Conservation (phyloP, 768 basidiomycete genomes). For the Coprinopsis cinerea region DNA sequence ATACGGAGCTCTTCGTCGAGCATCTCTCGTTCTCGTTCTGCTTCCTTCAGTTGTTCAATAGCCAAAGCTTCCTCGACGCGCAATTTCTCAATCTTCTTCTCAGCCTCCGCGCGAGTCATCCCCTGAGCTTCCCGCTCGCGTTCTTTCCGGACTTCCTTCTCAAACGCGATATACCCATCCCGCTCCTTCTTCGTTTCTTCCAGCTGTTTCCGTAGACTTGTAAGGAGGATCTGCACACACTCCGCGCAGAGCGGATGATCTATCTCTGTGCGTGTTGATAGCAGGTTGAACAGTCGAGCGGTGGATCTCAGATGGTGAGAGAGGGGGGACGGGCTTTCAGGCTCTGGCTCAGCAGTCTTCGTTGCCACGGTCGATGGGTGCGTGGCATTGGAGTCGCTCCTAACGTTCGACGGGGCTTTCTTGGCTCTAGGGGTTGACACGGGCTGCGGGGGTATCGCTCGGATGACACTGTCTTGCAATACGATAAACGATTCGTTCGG, state of each 20-base stretch:
- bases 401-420: slow-evolving; percentile 36
- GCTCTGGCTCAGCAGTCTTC: slow-evolving; percentile 41
- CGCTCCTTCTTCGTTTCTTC: slow-evolving; percentile 90
- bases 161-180: slow-evolving; percentile 91
- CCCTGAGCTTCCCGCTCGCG: slow-evolving; percentile 65
- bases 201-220: slow-evolving; percentile 68
- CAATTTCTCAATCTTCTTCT: slow-evolving; percentile 67
- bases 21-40: slow-evolving; percentile 71
- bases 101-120: slow-evolving; percentile 56
- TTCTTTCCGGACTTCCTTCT: slow-evolving; percentile 80
- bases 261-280: slow-evolving; percentile 72
- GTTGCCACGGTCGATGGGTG: slow-evolving; percentile 21
- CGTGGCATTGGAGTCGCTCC: slow-evolving; percentile 21
- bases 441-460: slow-evolving; percentile 55
- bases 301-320: slow-evolving; percentile 76
- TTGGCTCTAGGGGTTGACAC: slow-evolving; percentile 38
- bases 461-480: slow-evolving; percentile 76
- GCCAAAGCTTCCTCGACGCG: slow-evolving; percentile 63
- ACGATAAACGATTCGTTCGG: slow-evolving; percentile 91
- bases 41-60: slow-evolving; percentile 67
- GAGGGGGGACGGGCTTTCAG: slow-evolving; percentile 63
- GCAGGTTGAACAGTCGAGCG: slow-evolving; percentile 65
- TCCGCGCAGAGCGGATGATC: slow-evolving; percentile 95
- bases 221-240: slow-evolving; percentile 80
- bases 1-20: slow-evolving; percentile 66